Base-by-base conservation (phyloP, 2,329 filamentous ascomycete species). In the Ophiostoma angusticollis region DNA sequence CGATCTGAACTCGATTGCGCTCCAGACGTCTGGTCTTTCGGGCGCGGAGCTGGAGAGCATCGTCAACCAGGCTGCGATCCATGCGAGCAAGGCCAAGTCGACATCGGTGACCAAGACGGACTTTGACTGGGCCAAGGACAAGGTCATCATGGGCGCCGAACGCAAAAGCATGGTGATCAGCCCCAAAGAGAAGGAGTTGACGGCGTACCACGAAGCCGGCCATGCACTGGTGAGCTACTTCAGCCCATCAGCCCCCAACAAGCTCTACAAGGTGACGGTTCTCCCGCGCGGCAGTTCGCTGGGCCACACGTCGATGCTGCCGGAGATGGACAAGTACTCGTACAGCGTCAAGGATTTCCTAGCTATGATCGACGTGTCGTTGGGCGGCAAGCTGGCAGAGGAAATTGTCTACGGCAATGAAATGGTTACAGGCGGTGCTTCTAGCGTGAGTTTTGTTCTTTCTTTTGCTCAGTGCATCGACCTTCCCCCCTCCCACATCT, bases 91-190 rank as follows among this genome's bases (percentile, higher is more conserved):
- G 57, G 72, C 83, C 49, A 91, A 87, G 61, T 73, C 81, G 28
- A 68, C 67, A 43, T 72, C 79, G 32, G 84, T 98, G 38, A 72
- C 73, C 11, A 80, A 85, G 58, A 61, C 71, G 24, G 86, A 96
- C 54, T 79, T 96, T 47, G 87, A 95, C 50, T 98, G 89, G 87
- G 91, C 91, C 41, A 96, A 93, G 62, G 91, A 98, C 65, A 91
- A 91, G 63, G 84, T 98, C 39, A 80, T 94, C 58, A 94, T 98
- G 85, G 91, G 91, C 27, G 84, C 89, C 3, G 91, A 98, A 63
- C 78, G 80, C 55, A 83, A 79, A 57, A 93, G 80, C 49, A 85
- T 89, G 62, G 74, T 95, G 40, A 89, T 98, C 40, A 83, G 81
- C 31, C 77, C 89, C 47, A 86, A 93, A 63, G 91, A 98, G 63